Evolutionary conservation across 78 protist genomes (phyloP).

Genomic region (Protostelium mycophagum): DNA sequence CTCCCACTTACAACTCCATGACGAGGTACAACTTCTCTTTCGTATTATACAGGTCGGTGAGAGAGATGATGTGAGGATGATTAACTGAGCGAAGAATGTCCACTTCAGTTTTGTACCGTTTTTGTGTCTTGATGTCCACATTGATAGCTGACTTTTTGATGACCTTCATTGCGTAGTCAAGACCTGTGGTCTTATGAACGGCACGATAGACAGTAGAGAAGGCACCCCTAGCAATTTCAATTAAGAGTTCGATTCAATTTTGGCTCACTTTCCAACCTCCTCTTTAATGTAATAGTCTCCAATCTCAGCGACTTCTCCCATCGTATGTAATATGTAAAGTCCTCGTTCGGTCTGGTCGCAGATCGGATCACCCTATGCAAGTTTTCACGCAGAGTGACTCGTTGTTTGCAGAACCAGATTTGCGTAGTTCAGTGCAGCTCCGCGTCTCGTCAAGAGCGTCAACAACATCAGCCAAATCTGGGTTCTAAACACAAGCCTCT

Average conservation of each 20-base stretch:
- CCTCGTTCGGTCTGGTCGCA: too few relatives aligned
- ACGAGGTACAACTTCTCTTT: constrained; percentile 44
- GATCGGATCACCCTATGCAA: too few relatives aligned
- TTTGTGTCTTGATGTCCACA: constrained; percentile 41
- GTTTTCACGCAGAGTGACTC: too few relatives aligned
- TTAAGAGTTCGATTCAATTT: background rate
- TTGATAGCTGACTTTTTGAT: constrained; percentile 61
- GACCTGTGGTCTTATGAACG: constrained; percentile 47
- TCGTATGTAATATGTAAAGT: too few relatives aligned
- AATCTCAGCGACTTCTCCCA: background rate
- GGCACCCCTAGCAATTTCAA: constrained; percentile 20
- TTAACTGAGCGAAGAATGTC: constrained; percentile 46
- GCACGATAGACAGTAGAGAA: constrained; percentile 52
- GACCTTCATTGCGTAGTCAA: constrained; percentile 48
- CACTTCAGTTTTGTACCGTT: constrained; percentile 52
- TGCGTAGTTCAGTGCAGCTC: too few relatives aligned
- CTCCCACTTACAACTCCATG: constrained; percentile 49
- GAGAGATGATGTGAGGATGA: constrained; percentile 52
- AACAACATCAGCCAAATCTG: too few relatives aligned
- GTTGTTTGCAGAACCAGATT: too few relatives aligned
- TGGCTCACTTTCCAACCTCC: background rate
- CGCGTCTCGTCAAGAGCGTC: too few relatives aligned
- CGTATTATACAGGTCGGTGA: constrained; percentile 49
- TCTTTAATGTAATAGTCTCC: background rate
- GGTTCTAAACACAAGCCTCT: too few relatives aligned